Base-by-base conservation (phyloP, 768 basidiomycete genomes). In the Collybia sp. region DNA sequence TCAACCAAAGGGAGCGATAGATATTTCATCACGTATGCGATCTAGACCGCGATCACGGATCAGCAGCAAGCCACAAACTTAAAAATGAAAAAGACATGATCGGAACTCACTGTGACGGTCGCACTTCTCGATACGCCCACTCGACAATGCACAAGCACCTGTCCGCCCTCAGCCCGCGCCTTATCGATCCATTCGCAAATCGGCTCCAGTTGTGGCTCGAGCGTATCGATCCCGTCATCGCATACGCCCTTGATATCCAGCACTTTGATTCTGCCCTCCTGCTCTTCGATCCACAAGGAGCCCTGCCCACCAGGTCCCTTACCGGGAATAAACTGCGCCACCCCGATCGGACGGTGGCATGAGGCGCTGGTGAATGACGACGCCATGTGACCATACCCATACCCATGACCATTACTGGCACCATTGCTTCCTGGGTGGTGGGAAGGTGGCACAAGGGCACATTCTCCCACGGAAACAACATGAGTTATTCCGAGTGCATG, bases 101-200 rank as follows among this genome's bases (percentile, higher is more conserved):
- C 37, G 32, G 46, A 17, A 78, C 82, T 63, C 56, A 85, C 84
- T 51, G 88, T 88, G 49, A 98, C 93, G 30, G 92, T 95, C 20
- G 95, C 94, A 58, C 88, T 91, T 49, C 95, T 71, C 37, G 87
- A 90, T 36, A 98, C 95, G n/a, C 95, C 95, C n/a, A 98, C 95
- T n/a, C 93, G 79, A 64, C 95, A 98, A 65, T 98, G 95, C 6
- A 98, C 93, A 43, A 98, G 74, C 30, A 95, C 85, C 59, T 88
- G 88, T 2, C 95, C 95, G 6, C 94, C 93, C 42, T 83, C 77
- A 30, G 69, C 64, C 34, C 91, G 71, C 36, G 93, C 95, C 42
- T 79, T 75, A 57, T 95, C 92, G 55, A 98, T 97, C 90, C 93
- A 97, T 39, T 84, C 85, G 58, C 92, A 92, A 35, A 95, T 88